phyloP scores from a whole-genome alignment of 805 yeast genomes.

The Saccharomycodes ludwigii region DNA sequence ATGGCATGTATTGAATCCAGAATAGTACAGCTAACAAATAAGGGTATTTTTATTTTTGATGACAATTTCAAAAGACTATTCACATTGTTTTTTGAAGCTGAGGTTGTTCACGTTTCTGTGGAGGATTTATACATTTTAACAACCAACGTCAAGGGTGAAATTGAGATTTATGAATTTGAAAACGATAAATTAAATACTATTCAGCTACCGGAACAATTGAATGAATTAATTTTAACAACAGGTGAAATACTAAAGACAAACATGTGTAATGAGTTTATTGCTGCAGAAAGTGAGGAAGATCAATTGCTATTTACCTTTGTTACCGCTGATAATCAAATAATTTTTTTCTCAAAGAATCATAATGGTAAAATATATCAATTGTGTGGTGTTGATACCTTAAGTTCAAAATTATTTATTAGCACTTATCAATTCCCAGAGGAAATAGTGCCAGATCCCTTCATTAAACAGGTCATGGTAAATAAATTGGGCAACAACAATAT shows the following conservation, averaged over 20 bases:
- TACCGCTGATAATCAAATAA: constrained; percentile 65
- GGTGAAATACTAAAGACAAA: constrained; percentile 49
- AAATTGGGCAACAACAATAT: constrained; percentile 49
- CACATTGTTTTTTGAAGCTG: constrained; percentile 38
- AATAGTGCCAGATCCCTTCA: constrained; percentile 55
- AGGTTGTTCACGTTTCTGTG: constrained; percentile 50
- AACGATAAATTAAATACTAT: constrained; percentile 21
- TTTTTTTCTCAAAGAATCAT: constrained; percentile 46
- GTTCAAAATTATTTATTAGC: constrained; percentile 27
- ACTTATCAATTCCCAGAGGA: constrained; percentile 24
- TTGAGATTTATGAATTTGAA: constrained; percentile 40
- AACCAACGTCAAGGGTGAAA: constrained; percentile 60
- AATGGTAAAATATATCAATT: constrained; percentile 28
- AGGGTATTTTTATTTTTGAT: constrained; percentile 50
- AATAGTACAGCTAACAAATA: constrained; percentile 63
- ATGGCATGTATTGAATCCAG: constrained; percentile 47
- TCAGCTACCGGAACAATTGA: constrained; percentile 24
- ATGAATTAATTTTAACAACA: constrained; percentile 48
- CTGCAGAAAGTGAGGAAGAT: constrained; percentile 15
- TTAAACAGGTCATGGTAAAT: constrained; percentile 54
- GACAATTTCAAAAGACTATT: constrained; percentile 42
- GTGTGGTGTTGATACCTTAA: constrained; percentile 25
- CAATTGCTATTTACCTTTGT: constrained; percentile 46
- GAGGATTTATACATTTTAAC: constrained; percentile 52
- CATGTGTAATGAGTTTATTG: constrained; percentile 30